Evolutionary conservation across 352 stramenopile species (phyloP).

Genomic region (Globisporangium sylvaticum): DNA sequence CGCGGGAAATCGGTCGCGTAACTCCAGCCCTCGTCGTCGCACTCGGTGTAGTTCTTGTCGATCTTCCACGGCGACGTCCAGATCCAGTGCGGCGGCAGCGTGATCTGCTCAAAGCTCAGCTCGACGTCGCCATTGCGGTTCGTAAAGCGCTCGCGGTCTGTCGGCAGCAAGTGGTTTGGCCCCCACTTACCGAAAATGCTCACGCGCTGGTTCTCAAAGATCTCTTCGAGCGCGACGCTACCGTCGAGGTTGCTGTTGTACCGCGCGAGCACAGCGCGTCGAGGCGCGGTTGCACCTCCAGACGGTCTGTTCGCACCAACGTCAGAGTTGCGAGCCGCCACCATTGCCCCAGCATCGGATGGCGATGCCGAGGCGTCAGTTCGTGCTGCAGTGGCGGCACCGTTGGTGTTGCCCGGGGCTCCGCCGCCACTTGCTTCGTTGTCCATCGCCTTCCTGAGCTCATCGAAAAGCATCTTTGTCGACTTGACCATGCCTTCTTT

Average conservation of each 20-base stretch:
- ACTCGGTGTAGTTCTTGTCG: slow-evolving; percentile 87
- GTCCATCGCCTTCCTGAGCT: slow-evolving; percentile 42
- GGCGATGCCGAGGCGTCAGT: background rate
- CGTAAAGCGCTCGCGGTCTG: slow-evolving; percentile 74
- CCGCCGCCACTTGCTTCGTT: slow-evolving; percentile 13
- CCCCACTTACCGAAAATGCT: slow-evolving; percentile 88
- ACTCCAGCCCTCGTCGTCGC: slow-evolving; percentile 85
- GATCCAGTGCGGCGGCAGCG: slow-evolving; percentile 67
- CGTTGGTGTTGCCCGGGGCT: background rate
- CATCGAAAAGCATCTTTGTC: slow-evolving; percentile 50
- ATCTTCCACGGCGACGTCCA: slow-evolving; percentile 86
- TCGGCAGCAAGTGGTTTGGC: slow-evolving; percentile 78
- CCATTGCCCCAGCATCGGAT: background rate
- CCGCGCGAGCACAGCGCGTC: slow-evolving; percentile 34
- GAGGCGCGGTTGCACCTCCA: slow-evolving; percentile 9
- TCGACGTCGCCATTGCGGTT: slow-evolving; percentile 76
- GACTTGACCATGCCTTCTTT: slow-evolving; percentile 66
- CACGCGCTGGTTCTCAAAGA: slow-evolving; percentile 87
- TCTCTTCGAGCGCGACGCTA: slow-evolving; percentile 79
- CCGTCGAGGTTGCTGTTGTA: slow-evolving; percentile 71
- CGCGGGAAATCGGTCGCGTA: slow-evolving; percentile 84
- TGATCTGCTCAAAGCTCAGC: slow-evolving; percentile 78
- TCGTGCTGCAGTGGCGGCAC: background rate
- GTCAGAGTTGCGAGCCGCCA: slow-evolving; percentile 7
- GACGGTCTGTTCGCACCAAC: slow-evolving; percentile 17